phyloP scores from a whole-genome alignment of 768 basidiomycete species.

The Gelatoporia subvermispora region DNA sequence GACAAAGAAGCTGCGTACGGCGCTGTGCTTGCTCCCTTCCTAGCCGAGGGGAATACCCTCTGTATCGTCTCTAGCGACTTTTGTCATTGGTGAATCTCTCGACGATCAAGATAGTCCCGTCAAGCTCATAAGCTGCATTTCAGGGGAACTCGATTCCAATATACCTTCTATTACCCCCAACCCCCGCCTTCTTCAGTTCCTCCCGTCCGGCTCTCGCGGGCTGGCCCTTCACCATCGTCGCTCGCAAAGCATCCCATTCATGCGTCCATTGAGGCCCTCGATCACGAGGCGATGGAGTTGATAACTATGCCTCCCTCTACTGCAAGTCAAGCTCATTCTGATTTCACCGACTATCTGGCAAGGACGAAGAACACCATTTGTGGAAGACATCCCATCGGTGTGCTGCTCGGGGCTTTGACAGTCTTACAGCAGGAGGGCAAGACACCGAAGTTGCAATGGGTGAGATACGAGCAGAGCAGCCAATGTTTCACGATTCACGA shows the following conservation, averaged over 20 bases:
- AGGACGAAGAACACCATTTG: conserved; percentile 94
- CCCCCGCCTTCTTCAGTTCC: conserved; percentile 42
- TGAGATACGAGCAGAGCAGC: conserved; percentile 92
- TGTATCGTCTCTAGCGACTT: conserved; percentile 95
- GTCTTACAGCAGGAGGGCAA: conserved; percentile 42
- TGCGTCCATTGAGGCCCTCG: conserved; percentile 76
- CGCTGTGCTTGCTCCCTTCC: conserved; percentile 70
- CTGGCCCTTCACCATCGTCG: conserved; percentile 31
- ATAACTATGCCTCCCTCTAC: conserved; percentile 54
- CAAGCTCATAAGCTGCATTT: background rate
- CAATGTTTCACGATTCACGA: conserved; percentile 61
- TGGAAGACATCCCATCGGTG: conserved; percentile 92
- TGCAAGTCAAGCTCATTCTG: conserved; percentile 48
- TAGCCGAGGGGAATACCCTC: conserved; percentile 73
- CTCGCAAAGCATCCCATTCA: conserved; percentile 62
- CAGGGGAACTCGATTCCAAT: conserved; percentile 83
- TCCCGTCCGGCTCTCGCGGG: conserved; percentile 47
- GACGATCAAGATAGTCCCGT: background rate
- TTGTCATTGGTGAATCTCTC: conserved; percentile 80
- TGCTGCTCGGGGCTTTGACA: conserved; percentile 75
- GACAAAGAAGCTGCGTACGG: conserved; percentile 62
- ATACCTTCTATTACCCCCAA: conserved; percentile 82
- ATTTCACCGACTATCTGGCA: conserved; percentile 63
- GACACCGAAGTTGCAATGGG: conserved; percentile 60
- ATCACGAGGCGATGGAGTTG: conserved; percentile 80